Evolutionary conservation across 495 filamentous ascomycete species (phyloP).

Genomic region (Ramalina intermedia): DNA sequence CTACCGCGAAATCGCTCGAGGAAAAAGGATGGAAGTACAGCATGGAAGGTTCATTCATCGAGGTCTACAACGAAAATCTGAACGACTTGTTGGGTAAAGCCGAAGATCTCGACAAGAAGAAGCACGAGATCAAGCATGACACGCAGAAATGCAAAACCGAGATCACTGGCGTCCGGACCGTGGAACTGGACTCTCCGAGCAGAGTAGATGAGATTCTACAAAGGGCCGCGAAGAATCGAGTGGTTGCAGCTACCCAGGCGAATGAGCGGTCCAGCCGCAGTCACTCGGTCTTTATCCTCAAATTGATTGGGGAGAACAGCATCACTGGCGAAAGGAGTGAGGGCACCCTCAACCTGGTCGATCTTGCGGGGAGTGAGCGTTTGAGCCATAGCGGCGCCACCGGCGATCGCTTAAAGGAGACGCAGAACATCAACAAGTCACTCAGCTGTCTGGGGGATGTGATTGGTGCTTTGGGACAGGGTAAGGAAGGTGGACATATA

Average conservation of each 20-base stretch:
- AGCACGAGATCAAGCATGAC: conserved; percentile 86
- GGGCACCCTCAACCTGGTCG: conserved; percentile 90
- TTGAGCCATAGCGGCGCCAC: conserved; percentile 71
- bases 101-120: conserved; percentile 68
- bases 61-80: conserved; percentile 96
- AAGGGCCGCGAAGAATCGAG: conserved; percentile 67
- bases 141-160: conserved; percentile 63
- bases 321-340: conserved; percentile 74
- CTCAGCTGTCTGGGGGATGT: conserved; percentile 90
- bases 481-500: conserved; percentile 72
- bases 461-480: conserved; percentile 76
- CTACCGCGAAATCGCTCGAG: conserved; percentile 62
- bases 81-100: conserved; percentile 77
- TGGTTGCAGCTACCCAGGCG: conserved; percentile 87
- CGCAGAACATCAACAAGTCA: conserved; percentile 92
- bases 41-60: conserved; percentile 93
- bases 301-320: conserved; percentile 65
- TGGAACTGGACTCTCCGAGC: conserved; percentile 59
- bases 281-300: conserved; percentile 93
- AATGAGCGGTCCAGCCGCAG: conserved; percentile 90
- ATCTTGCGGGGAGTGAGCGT: conserved; percentile 86
- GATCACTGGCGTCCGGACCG: conserved; percentile 70
- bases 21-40: conserved; percentile 90
- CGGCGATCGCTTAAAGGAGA: conserved; percentile 80
- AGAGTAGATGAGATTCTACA: conserved; percentile 67